A percentile compares a stretch with the other conserved stretches of the same genome.
These are phyloP conservation scores for Phytophthora podocarpi DNA, from an alignment of 352 stramenopile genomes.

Conservation along the genomic window DNA sequence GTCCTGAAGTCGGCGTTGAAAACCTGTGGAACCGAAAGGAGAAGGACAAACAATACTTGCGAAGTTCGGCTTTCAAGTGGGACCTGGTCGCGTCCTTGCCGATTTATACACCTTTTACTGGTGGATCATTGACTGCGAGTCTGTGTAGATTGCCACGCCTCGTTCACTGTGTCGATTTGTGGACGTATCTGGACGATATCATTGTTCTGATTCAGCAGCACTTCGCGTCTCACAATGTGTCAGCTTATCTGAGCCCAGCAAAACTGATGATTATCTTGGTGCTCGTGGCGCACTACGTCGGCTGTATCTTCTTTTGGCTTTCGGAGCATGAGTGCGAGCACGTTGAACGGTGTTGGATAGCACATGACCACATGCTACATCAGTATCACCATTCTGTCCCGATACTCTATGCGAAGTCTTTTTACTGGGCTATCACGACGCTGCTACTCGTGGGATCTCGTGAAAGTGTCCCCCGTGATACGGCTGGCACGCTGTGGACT, in stretches of 20 bases:
- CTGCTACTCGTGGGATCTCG: constrained; percentile 67
- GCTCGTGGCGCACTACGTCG: constrained; percentile 63
- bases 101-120: constrained; percentile 56
- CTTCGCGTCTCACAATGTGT: constrained; percentile 50
- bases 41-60: constrained; percentile 47
- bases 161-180: constrained; percentile 42
- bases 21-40: constrained; percentile 50
- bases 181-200: constrained; percentile 45
- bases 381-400: constrained; percentile 50
- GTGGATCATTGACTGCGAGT: constrained; percentile 39
- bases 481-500: no score
- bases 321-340: constrained; percentile 54
- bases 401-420: constrained; percentile 67
- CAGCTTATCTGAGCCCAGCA: constrained; percentile 56
- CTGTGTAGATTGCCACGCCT: constrained; percentile 57
- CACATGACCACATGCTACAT: constrained; percentile 68
- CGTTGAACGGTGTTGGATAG: constrained; percentile 58
- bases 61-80: constrained; percentile 37
- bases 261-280: constrained; percentile 67
- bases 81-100: constrained; percentile 53
- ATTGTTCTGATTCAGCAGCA: constrained; percentile 47
- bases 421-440: constrained; percentile 79
- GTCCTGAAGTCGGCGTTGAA: constrained; percentile 36
- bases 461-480: constrained; percentile 64
- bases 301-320: constrained; percentile 76